Base-by-base conservation (phyloP, 805 yeast genomes). In the Wickerhamomyces ciferrii region DNA sequence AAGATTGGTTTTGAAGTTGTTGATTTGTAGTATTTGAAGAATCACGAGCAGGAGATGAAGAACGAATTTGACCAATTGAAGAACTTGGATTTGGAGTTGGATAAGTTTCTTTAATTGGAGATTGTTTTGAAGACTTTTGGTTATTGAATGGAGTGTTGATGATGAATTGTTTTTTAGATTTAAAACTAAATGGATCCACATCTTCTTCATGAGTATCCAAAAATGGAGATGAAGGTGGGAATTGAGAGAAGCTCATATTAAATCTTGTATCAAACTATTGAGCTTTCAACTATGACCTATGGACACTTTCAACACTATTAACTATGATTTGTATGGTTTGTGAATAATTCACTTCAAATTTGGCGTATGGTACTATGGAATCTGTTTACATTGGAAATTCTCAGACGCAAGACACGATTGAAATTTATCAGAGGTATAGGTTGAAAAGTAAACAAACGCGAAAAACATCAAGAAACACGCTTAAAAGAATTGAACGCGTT, bases 51-150 rank as follows among this genome's bases (percentile, higher is more conserved):
- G 65, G 72, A 2, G 74, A 68, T 1, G 73, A 68, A 1, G 70
- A 63, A 39, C 65, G 56, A 17, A 47, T 52, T n/a, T n/a, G n/a
- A 17, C 78, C 80, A 7, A 68, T 55, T 7, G 79, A 72, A 1
- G 83, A 77, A 1, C 89, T 83, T 0, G 92, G 90, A 53, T 81
- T 77, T 19, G 92, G 92, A 1, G 90, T 84, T 13, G 88, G 87
- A 54, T 81, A 81, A 10, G 69, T 69, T 21, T 49, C 46, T 32
- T 62, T 56, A 39, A 55, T 64, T 47, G 55, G 19, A 18, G 37
- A 19, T n/a, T 27, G 5, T n/a, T 35, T 20, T 25, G 17, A 5
- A 9, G 3, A 18, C 6, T 15, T 10, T 19, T 38, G 31, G 9
- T 44, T 46, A 27, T 49, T 31, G 42, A 56, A 54, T 24, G 61